Evolutionary conservation across 2,329 filamentous ascomycete genomes (phyloP), one percentile per base, ranked within the genome.

Genomic region (Colletotrichum caudatum): DNA sequence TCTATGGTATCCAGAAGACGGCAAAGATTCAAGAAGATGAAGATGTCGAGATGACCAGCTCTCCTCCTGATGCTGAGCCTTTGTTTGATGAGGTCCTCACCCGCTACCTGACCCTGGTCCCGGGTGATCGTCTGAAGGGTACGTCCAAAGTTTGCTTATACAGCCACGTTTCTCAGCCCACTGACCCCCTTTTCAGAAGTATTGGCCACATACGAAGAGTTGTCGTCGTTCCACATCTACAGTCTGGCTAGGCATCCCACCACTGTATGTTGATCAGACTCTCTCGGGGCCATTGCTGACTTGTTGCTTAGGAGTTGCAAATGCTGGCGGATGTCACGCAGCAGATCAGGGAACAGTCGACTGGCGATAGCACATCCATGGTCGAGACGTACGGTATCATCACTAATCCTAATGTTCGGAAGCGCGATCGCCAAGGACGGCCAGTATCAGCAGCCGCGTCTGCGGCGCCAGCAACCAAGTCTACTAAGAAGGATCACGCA

Each of bases 151-250:
- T 23, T 18, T 35, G 5, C 9, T 35, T 11, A 20, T 23, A 39
- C 29, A 53, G 23, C 18, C 37, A 26, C 26, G 1, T 20, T 5
- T 5, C 18, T 23, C 26, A 2, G 9, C 35, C 54, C 68, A 74
- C 64, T 73, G 70, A 76, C 29, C 16, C 26, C 14, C 26, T 16
- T 18, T 18, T 2, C 75, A 95, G 93, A 89, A 74, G 84, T 88
- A 1, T 89, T 94, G 69, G 83, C 85, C 18, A 86, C 89, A 20
- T 97, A 95, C 75, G 87, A 92, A 60, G 84, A 89, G n/a, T 89
- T 97, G 65, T 87, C 86, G 0, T 93, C 93, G 0, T 91, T 97
- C 71, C 94, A 98, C 76, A 84, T 98, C 54, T 98, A 98, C 83
- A 97, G 94, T 77, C 78, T 98, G 23, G 91, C 93, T 53, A 87